phyloP scores from a whole-genome alignment of 139 green algal genomes.

The Picochlorum sp. region DNA sequence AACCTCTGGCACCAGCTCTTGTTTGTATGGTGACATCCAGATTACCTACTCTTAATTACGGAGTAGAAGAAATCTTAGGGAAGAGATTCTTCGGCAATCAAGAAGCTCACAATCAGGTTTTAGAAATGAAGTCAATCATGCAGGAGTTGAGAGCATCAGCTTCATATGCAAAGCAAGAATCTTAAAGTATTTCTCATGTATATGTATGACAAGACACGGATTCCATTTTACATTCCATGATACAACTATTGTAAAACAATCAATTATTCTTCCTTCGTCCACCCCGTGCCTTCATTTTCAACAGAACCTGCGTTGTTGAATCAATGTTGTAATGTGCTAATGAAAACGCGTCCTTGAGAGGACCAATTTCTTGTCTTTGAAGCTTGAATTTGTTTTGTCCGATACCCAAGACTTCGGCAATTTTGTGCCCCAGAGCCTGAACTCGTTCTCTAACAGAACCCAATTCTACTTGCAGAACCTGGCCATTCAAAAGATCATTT shows the following conservation, averaged over 20 bases:
- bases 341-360: constrained; percentile 60
- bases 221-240: neutral
- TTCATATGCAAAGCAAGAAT: too few species aligned
- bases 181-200: too few species aligned
- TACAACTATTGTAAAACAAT: neutral
- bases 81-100: too few species aligned
- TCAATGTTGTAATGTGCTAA: constrained; percentile 81
- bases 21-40: too few species aligned
- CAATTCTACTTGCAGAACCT: constrained; percentile 73
- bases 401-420: constrained; percentile 51
- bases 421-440: constrained; percentile 52
- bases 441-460: constrained; percentile 41
- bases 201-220: too few species aligned
- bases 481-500: constrained; percentile 59
- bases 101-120: constrained; percentile 19
- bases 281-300: constrained; percentile 62
- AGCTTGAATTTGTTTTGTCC: constrained; percentile 70
- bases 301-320: constrained; percentile 46
- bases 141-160: neutral
- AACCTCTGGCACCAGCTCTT: too few species aligned
- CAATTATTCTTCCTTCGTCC: constrained; percentile 50
- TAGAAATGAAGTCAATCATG: neutral
- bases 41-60: too few species aligned
- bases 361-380: constrained; percentile 49
- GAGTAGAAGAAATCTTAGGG: too few species aligned